A percentile compares a stretch with the other conserved stretches of the same genome.
These are phyloP conservation scores for Podospora pseudoanserina DNA, from an alignment of 495 filamentous ascomycete species.

Conservation along the genomic window DNA sequence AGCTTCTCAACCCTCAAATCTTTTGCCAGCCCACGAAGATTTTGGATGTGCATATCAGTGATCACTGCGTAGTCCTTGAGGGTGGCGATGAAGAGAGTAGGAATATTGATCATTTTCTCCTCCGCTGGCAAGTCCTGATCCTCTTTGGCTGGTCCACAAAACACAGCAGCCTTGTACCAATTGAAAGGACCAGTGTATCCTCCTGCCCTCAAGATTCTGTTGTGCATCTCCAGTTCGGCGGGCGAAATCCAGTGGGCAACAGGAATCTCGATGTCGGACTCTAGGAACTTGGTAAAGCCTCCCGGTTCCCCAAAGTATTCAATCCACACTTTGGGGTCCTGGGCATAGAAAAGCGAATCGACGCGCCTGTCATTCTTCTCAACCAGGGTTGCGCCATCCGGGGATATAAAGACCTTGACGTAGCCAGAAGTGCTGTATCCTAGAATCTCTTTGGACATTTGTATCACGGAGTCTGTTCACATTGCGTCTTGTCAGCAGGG, in stretches of 20 bases:
- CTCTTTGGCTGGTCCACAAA: not conserved
- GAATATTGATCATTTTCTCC: not conserved
- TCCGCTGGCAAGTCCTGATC: not conserved
- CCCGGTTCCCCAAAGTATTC: not conserved
- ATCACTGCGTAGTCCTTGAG: not conserved
- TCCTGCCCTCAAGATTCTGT: slow-evolving; percentile 17
- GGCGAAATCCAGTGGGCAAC: slow-evolving; percentile 13
- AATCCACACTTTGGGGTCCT: slow-evolving; percentile 19
- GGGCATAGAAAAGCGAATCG: slow-evolving; percentile 18
- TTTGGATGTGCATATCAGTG: not conserved
- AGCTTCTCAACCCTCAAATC: not conserved
- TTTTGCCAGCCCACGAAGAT: not conserved
- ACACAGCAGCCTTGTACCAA: slow-evolving; percentile 25
- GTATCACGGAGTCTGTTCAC: slow-evolving; percentile 15
- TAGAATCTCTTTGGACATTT: slow-evolving; percentile 8
- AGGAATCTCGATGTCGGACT: slow-evolving; percentile 6
- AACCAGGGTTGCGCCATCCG: slow-evolving; percentile 21
- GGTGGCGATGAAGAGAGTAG: not conserved
- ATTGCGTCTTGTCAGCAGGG: not conserved
- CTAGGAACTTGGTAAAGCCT: slow-evolving; percentile 17
- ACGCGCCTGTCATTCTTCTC: slow-evolving; percentile 15
- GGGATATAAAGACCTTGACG: slow-evolving; percentile 23
- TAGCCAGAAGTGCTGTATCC: slow-evolving; percentile 16
- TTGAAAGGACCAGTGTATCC: slow-evolving; percentile 17
- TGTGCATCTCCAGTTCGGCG: slow-evolving; percentile 16